A percentile compares a stretch with the other conserved stretches of the same genome.
phyloP scores from a whole-genome alignment of 2,329 filamentous ascomycete species.

The Phialophora verrucosa region DNA sequence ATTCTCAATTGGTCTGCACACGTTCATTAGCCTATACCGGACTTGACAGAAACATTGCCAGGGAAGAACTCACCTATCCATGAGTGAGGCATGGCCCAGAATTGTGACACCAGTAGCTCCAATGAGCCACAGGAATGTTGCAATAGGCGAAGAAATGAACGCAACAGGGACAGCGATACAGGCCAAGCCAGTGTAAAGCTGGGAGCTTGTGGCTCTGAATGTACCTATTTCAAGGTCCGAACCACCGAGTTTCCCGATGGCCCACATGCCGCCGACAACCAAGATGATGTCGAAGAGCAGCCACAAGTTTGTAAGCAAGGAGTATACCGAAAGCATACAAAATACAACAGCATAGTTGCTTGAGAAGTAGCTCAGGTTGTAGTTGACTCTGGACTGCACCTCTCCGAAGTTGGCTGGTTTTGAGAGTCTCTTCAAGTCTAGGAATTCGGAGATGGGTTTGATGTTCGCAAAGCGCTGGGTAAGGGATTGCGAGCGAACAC shows the following conservation, averaged over 20 bases:
- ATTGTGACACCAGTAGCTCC: constrained; percentile 93
- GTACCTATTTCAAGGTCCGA: constrained; percentile 85
- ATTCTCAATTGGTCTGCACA: constrained; percentile 90
- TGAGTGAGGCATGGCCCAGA: constrained; percentile 88
- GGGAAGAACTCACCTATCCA: constrained; percentile 68
- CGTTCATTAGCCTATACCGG: not conserved
- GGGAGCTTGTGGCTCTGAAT: constrained; percentile 82
- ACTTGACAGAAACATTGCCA: not conserved
- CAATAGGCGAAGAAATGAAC: constrained; percentile 81
- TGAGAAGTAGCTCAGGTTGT: constrained; percentile 95
- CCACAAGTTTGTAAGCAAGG: constrained; percentile 81
- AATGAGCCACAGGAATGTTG: constrained; percentile 90
- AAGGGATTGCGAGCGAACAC: constrained; percentile 78
- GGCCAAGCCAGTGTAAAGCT: constrained; percentile 89
- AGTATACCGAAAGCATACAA: constrained; percentile 94
- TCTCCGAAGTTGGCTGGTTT: constrained; percentile 92
- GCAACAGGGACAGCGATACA: constrained; percentile 83
- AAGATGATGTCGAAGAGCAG: constrained; percentile 93
- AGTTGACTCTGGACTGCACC: constrained; percentile 90
- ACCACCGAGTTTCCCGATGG: constrained; percentile 88
- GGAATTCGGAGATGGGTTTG: constrained; percentile 87
- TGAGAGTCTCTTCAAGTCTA: constrained; percentile 92
- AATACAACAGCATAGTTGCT: constrained; percentile 98
- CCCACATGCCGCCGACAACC: constrained; percentile 82
- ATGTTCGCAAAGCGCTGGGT: constrained; percentile 88